phyloP scores from a whole-genome alignment of 1,284 basidiomycete genomes.

The Cutaneotrichosporon spelunceum region DNA sequence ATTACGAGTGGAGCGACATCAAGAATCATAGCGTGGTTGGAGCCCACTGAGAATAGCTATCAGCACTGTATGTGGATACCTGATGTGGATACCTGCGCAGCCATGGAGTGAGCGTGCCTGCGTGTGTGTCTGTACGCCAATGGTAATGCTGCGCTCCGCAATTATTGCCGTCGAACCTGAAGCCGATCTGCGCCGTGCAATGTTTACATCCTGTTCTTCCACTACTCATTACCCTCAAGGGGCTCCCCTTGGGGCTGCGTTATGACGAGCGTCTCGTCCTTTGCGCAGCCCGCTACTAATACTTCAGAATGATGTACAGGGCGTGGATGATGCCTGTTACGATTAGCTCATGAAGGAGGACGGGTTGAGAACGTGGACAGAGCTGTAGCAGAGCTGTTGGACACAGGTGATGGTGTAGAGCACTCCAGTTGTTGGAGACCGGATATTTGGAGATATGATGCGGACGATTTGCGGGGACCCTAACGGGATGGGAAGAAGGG shows the following conservation, averaged over 20 bases:
- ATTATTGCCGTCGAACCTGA: neutral
- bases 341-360: conserved; percentile 28
- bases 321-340: conserved; percentile 38
- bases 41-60: neutral
- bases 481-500: neutral
- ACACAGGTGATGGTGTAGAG: too few species aligned
- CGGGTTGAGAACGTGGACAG: neutral
- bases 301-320: conserved; percentile 45
- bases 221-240: neutral
- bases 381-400: neutral
- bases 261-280: neutral
- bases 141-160: neutral
- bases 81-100: neutral
- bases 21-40: too few species aligned
- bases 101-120: neutral
- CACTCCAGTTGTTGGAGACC: too few species aligned
- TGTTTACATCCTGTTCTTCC: neutral
- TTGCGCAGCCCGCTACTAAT: conserved; percentile 10
- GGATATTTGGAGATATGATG: too few species aligned
- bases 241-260: neutral
- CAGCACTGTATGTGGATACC: too few species aligned
- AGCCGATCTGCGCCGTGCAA: neutral
- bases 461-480: too few species aligned
- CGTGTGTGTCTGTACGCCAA: neutral
- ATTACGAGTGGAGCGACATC: neutral